Conservation (phyloP, 2,329 filamentous ascomycete species). For the Fusarium nurragi region DNA sequence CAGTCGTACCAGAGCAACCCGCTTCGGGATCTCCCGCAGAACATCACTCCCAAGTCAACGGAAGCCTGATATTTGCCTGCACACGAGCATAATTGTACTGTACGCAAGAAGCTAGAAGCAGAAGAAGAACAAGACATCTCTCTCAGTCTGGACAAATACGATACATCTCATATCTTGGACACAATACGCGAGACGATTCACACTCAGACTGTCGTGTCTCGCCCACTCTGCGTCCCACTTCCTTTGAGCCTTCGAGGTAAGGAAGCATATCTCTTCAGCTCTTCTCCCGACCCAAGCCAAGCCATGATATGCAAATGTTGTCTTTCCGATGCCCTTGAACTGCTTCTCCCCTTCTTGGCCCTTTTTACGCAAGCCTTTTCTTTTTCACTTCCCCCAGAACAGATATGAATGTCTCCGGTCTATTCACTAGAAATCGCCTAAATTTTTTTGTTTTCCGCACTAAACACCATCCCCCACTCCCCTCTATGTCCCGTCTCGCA, state of each 20-base stretch:
- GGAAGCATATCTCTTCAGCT: slow-evolving; percentile 10
- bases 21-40: slow-evolving; percentile 44
- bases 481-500: slow-evolving; percentile 11
- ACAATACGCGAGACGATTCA: slow-evolving; percentile 1
- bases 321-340: not conserved
- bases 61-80: slow-evolving; percentile 6
- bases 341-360: not conserved
- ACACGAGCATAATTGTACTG: not conserved
- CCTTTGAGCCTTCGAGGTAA: slow-evolving; percentile 18
- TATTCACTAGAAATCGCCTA: slow-evolving; percentile 5
- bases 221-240: slow-evolving; percentile 9
- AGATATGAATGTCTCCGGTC: slow-evolving; percentile 1
- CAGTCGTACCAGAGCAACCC: slow-evolving; percentile 40
- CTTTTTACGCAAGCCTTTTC: not conserved
- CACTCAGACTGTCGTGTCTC: not conserved
- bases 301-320: slow-evolving; percentile 1
- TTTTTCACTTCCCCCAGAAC: not conserved
- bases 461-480: slow-evolving; percentile 38
- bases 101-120: not conserved
- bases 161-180: not conserved
- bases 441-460: slow-evolving; percentile 29
- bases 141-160: not conserved
- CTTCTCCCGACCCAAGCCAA: not conserved
- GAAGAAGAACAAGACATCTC: not conserved
- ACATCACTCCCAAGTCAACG: slow-evolving; percentile 10